Percentiles rank a stretch among this genome's conserved stretches.
These are phyloP conservation scores for Gossypium gossypioides DNA, from an alignment of 441 rosid genomes.

Conservation along the genomic window DNA sequence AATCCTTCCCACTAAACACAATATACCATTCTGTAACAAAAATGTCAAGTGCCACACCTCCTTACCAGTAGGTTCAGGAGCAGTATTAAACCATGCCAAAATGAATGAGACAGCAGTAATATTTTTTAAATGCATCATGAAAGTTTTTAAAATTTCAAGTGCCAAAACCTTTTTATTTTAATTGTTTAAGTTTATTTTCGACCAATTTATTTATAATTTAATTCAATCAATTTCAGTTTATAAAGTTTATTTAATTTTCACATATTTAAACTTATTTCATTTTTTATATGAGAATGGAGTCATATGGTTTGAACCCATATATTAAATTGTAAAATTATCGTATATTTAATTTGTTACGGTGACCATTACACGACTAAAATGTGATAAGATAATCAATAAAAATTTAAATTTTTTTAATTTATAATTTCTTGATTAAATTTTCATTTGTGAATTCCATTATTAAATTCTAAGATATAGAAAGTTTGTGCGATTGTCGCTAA, in stretches of 20 bases:
- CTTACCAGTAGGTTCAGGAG: not conserved
- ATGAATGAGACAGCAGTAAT: not conserved
- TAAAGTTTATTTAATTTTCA: no score
- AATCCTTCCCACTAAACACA: not conserved
- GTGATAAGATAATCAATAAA: no score
- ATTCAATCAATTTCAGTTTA: not conserved
- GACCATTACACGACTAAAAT: no score
- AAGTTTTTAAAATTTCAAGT: not conserved
- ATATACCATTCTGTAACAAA: not conserved
- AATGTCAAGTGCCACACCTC: not conserved
- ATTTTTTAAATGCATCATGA: not conserved
- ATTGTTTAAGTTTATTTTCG: not conserved
- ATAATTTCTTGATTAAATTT: no score
- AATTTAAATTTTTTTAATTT: no score
- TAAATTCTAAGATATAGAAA: no score
- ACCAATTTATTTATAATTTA: no score
- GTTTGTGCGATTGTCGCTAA: no score
- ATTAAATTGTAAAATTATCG: no score
- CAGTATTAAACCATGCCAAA: not conserved
- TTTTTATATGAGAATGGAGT: not conserved
- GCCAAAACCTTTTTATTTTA: not conserved
- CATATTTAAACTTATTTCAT: not conserved
- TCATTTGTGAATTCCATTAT: no score
- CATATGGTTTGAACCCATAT: no score
- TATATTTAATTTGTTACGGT: no score